Base-by-base conservation (phyloP, 2,329 filamentous ascomycete species). In the Curvularia verruculosa region DNA sequence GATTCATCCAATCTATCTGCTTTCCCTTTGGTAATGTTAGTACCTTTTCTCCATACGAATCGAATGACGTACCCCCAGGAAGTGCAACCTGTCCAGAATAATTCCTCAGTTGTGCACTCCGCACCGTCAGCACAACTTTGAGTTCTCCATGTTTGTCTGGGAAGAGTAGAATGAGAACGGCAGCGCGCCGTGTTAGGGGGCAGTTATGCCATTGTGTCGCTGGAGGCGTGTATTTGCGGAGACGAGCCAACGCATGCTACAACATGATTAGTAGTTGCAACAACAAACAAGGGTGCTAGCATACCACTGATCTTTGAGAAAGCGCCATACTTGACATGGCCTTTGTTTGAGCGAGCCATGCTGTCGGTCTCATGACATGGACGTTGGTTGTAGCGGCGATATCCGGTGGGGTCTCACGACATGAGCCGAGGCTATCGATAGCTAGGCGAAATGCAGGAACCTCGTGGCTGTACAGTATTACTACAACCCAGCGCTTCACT, bases 151-250 rank as follows among this genome's bases (percentile, higher is more conserved):
- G 82, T 41, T 85, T 84, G 76, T 97, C 94, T 34, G 92, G 91
- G 74, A 95, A 97, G 1, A 98, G 84, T 50, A 98, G 83, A 47
- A 98, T 84, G 52, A 98, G 80, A 39, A 98, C 94, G 23, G 94
- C 93, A 13, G 94, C 94, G 64, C 92, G 87, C 60, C 91, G 85
- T 13, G 79, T 81, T 8, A 87, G 69, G 1, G 85, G 85, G 40
- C 85, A 81, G 48, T 80, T 78, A 61, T 81, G 77, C 76, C 85
- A 88, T 60, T 79, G 80, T 6, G 85, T 86, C 8, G 83, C 80
- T 39, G 84, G 84, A n/a, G 85, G 79, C 13, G 76, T 74, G 66
- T 86, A 88, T 34, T 78, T 72, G 64, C 84, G 80, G 24, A 88
- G 77, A 52, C 85, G 82, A 40, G 82, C 78, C 67, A 88, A 79